Evolutionary conservation across 2,329 filamentous ascomycete species (phyloP).

Genomic region (Pseudogymnoascus sp.): DNA sequence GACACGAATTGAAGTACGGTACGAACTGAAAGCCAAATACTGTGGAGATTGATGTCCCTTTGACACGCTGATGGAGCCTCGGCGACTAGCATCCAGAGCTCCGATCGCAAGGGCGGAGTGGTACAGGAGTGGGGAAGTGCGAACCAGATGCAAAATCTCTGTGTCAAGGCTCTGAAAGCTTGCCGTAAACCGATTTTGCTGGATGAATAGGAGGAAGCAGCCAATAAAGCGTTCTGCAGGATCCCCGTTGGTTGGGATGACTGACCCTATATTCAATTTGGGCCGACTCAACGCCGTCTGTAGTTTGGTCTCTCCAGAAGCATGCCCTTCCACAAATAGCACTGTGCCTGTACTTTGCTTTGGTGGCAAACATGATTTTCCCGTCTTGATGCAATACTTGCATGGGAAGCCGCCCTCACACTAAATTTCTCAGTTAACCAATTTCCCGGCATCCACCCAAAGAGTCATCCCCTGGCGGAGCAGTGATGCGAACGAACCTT

Average conservation of each 20-base stretch:
- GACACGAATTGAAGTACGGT: constrained; percentile 13
- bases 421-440: constrained; percentile 13
- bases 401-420: constrained; percentile 19
- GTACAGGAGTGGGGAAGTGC: constrained; percentile 15
- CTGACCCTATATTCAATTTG: not conserved
- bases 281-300: not conserved
- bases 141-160: constrained; percentile 12
- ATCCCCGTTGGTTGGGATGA: not conserved
- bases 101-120: constrained; percentile 17
- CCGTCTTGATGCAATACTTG: constrained; percentile 18
- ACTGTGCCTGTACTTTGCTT: not conserved
- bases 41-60: constrained; percentile 6
- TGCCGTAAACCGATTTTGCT: constrained; percentile 16
- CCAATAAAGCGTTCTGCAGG: constrained; percentile 4
- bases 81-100: constrained; percentile 16
- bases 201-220: constrained; percentile 19
- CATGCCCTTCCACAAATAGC: not conserved
- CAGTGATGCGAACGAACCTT: constrained; percentile 13
- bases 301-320: not conserved
- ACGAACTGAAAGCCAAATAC: constrained; percentile 15
- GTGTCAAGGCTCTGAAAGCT: constrained; percentile 11
- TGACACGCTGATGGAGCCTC: not conserved
- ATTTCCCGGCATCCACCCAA: not conserved
- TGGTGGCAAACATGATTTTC: constrained; percentile 14
- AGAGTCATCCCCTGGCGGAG: not conserved